Evolutionary conservation across 495 filamentous ascomycete genomes (phyloP), one percentile per base, ranked within the genome.

Genomic region (Daldinia bambusicola): DNA sequence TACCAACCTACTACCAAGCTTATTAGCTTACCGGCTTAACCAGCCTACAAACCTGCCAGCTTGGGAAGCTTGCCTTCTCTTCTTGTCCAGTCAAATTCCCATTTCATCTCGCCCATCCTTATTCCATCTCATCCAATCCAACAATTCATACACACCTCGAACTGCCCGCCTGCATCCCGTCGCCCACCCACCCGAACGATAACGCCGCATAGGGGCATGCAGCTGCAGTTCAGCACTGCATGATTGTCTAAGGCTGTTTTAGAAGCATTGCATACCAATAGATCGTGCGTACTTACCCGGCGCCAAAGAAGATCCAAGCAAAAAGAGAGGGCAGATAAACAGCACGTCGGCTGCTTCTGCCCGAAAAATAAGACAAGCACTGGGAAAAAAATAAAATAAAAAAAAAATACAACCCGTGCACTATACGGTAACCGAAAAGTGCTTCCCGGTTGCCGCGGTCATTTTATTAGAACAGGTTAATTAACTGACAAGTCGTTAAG

Each of bases 221-320:
- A 75, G 64, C 70, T 77, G 73, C 72, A 75, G 65, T 62, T 50
- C 66, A 72, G 75, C 70, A 77, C 75, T 69, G 75, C 75, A 77
- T 75, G 70, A 67, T 66, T 72, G 68, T 75, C 70, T 73, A 72
- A 66, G 70, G 66, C 51, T 67, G 63, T 75, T 74, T 74, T 66
- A 64, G 67, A 71, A 69, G 53, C 72, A 60, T 75, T 74, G 66
- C 72, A 67, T 70, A 64, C 64, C 62, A 73, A 75, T 71, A 71
- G 65, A 69, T 72, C 65, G 65, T 73, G 70, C 66, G 65, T 69
- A 56, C 66, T 66, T 73, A 73, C 55, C 70, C 70, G 70, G 65
- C 61, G 37, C 70, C 71, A 70, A 67, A 69, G 67, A 57, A 61
- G 30, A 62, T 52, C 41, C 53, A 48, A 41, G 53, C 16, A 65